Base-by-base conservation (phyloP, 2,329 filamentous ascomycete genomes). In the Epichloe sylvatica region DNA sequence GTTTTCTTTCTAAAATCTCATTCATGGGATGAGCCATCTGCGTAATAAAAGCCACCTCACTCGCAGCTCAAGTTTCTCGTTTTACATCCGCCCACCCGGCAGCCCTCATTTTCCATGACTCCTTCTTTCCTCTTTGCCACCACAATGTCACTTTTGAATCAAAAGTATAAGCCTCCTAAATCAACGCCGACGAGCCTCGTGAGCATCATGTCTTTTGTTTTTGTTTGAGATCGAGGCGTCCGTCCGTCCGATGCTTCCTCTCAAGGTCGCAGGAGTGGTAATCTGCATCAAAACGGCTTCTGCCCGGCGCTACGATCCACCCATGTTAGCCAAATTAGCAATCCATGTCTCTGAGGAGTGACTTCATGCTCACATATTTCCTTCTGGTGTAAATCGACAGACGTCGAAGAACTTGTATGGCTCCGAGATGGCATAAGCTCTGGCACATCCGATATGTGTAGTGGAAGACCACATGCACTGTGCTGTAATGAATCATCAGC, bases 401-500 rank as follows among this genome's bases (percentile, higher is more conserved):
- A 67, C 64, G 37, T 57, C 55, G 49, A 58, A 66, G 47, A 60
- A 55, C 49, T 62, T 64, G 57, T 60, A 65, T 4, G 62, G 55
- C n/a, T 61, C 55, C 9, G 57, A 59, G 44, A 62, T 56, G 52
- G 59, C 57, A 45, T 57, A 65, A 5, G 63, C 60, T 25, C 57
- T 59, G 13, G 61, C 63, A 42, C 64, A 67, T 25, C 64, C 65
- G 17, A 67, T 58, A 6, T 62, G 55, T 3, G 61, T 64, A 3
- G 62, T 59, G 6, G 51, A 51, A 8, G 61, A 62, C 65, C 64
- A 67, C 61, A 67, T 62, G 34, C 61, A 64, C 51, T 67, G 65
- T 25, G 65, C 65, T 67, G 39, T 13, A 34, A 39, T 33, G 23
- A 21, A 17, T 3, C 19, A 12, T 46, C 38, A 52, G 49, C 33